Base-by-base conservation (phyloP, 441 rosid genomes). In the Eutrema salsugineum region DNA sequence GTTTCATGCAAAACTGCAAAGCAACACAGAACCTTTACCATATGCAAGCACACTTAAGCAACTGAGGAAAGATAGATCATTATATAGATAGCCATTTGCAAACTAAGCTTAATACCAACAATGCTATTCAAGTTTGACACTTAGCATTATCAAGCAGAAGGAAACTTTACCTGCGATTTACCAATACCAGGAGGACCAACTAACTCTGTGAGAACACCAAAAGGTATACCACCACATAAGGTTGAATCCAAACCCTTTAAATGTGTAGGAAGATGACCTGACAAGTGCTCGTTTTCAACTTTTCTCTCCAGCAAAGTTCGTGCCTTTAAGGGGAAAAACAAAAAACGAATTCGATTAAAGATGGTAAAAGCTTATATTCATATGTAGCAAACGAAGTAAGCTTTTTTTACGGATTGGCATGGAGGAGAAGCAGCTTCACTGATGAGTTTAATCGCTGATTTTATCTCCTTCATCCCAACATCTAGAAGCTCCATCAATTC, bases 101-200 rank as follows among this genome's bases (percentile, higher is more conserved):
- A 24, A n/a, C n/a, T n/a, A n/a, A n/a, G n/a, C 27, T 24, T 24
- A 24, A 24, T 24, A 24, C 2, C 27, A 24, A 24, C 27, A 24
- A 24, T 24, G 27, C 27, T n/a, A n/a, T n/a, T n/a, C n/a, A n/a
- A n/a, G n/a, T n/a, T n/a, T n/a, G n/a, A n/a, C n/a, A n/a, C n/a
- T n/a, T n/a, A n/a, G n/a, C n/a, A n/a, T n/a, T n/a, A n/a, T n/a
- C n/a, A n/a, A 8, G 11, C 28, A 44, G 4, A 28, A 11, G 11
- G 11, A 27, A 8, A 14, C 33, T 82, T 82, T 0, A 91, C 98
- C 75, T 93, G 98, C 12, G 98, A 91, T 81, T 93, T 93, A 33
- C 98, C 98, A 11, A 88, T 89, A 58, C 97, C 98, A 74, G 98
- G 81, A 0, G 97, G 94, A 61, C 98, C 97, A 22, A 93, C 96